phyloP scores from a whole-genome alignment of 345 rosid species.

The Nephelium lappaceum region DNA sequence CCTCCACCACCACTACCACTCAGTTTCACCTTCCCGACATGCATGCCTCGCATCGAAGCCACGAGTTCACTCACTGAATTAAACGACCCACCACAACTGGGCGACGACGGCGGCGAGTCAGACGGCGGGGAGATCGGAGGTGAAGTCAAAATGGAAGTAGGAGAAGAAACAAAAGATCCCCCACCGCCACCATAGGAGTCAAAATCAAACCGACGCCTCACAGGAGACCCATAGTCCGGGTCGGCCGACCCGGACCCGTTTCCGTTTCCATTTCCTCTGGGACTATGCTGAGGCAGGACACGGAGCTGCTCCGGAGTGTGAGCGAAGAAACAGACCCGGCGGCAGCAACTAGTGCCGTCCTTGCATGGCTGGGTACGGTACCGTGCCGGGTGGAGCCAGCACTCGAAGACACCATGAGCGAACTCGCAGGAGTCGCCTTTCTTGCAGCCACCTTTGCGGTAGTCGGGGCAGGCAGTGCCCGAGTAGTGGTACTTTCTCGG shows the following conservation, averaged over 20 bases:
- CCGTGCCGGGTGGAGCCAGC: slow-evolving; percentile 87
- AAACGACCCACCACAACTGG: slow-evolving; percentile 27
- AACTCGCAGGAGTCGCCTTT: slow-evolving; percentile 60
- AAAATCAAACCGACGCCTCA: slow-evolving; percentile 36
- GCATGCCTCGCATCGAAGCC: slow-evolving; percentile 47
- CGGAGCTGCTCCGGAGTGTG: slow-evolving; percentile 86
- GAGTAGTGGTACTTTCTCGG: slow-evolving; percentile 61
- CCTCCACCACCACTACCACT: slow-evolving; percentile 16
- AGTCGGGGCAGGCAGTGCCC: slow-evolving; percentile 62
- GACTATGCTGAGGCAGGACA: slow-evolving; percentile 37
- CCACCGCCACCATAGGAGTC: slow-evolving; percentile 10
- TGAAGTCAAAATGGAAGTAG: slow-evolving; percentile 48
- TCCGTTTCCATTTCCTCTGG: slow-evolving; percentile 29
- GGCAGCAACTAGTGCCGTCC: slow-evolving; percentile 65
- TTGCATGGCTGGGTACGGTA: slow-evolving; percentile 89
- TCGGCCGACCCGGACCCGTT: slow-evolving; percentile 29
- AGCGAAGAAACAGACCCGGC: slow-evolving; percentile 85
- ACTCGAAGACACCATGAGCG: slow-evolving; percentile 82
- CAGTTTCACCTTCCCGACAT: slow-evolving; percentile 33
- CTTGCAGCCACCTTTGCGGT: slow-evolving; percentile 62
- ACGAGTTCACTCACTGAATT: slow-evolving; percentile 37
- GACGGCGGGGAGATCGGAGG: slow-evolving; percentile 52
- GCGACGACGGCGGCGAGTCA: slow-evolving; percentile 63
- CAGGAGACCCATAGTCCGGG: slow-evolving; percentile 41
- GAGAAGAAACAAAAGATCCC: slow-evolving; percentile 38